Evolutionary conservation across 2,329 filamentous ascomycete genomes (phyloP), one percentile per base, ranked within the genome.

Genomic region (Scytalidium sp.): DNA sequence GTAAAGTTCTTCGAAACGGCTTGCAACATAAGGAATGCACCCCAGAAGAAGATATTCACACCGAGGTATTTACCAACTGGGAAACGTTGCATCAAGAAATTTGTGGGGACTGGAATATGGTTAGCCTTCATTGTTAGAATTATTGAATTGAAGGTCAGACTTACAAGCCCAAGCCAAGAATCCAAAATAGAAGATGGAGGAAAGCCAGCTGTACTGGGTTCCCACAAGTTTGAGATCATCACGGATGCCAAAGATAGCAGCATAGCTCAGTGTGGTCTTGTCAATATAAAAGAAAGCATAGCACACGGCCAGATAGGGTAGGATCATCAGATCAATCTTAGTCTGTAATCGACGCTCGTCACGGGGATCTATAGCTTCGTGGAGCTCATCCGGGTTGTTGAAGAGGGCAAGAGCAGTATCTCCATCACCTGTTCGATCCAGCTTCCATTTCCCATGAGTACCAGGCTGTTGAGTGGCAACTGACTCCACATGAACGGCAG

Each of bases 231-330:
- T 60, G 8, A 83, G 67, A 51, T 84, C 80, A 17, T 81, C 71
- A n/a, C 69, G 64, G 45, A 84, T 81, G 1, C 79, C 80, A 55
- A 83, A 83, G 36, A 84, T 78, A 10, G 80, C 79, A 1, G 81
- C 80, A 56, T 81, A 83, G 15, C 71, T 75, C 3, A 80, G 61
- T 0, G 74, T 79, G 0, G 76, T 80, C 66, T 80, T 65, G 45
- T 67, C 64, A 78, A 19, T n/a, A n/a, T n/a, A n/a, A n/a, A 69
- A 69, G 59, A 79, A 79, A 1, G 74, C 72, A 60, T 79, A 79
- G 54, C 75, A 79, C 42, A 80, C 74, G 2, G 72, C 73, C 32
- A 80, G 60, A 51, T 78, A 77, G 2, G 80, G 80, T n/a, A 83
- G 53, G 52, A 83, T 80, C 72, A 81, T 78, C 4, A 75, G 67